These are phyloP conservation scores for Clonostachys chloroleuca DNA, from an alignment of 2,329 filamentous ascomycete genomes.

Conservation along the genomic window DNA sequence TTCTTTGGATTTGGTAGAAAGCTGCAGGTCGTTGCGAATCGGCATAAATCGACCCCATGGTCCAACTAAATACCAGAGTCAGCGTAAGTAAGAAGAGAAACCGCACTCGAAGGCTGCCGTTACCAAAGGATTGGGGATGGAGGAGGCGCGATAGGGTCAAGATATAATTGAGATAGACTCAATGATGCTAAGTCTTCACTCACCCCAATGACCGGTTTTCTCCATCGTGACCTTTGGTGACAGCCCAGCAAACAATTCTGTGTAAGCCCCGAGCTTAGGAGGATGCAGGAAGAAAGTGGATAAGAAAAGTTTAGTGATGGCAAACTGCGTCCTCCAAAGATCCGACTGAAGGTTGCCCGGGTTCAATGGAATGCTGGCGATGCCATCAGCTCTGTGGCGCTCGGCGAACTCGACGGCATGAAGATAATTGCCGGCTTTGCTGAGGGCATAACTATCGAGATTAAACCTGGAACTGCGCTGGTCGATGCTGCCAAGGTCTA, in stretches of 20 bases:
- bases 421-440: slow-evolving; percentile 15
- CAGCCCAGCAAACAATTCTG: slow-evolving; percentile 39
- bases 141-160: no score
- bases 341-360: slow-evolving; percentile 26
- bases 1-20: slow-evolving; percentile 17
- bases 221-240: slow-evolving; percentile 34
- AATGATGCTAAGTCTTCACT: neutral
- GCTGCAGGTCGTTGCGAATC: slow-evolving; percentile 21
- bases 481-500: slow-evolving; percentile 13
- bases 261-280: slow-evolving; percentile 37
- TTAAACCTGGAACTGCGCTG: slow-evolving; percentile 6
- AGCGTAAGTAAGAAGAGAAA: slow-evolving; percentile 2
- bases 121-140: no score
- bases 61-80: slow-evolving; percentile 11
- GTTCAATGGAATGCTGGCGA: slow-evolving; percentile 19
- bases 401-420: slow-evolving; percentile 15
- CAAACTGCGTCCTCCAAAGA: slow-evolving; percentile 14
- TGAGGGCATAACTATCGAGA: slow-evolving; percentile 14
- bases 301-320: slow-evolving; percentile 4
- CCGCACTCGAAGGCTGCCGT: no score
- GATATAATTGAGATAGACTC: no score
- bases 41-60: slow-evolving; percentile 27
- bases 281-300: slow-evolving; percentile 12
- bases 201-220: slow-evolving; percentile 24
- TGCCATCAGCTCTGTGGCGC: slow-evolving; percentile 19